These are phyloP conservation scores for Talaromyces nanjingensis DNA, from an alignment of 495 filamentous ascomycete genomes.

Conservation along the genomic window DNA sequence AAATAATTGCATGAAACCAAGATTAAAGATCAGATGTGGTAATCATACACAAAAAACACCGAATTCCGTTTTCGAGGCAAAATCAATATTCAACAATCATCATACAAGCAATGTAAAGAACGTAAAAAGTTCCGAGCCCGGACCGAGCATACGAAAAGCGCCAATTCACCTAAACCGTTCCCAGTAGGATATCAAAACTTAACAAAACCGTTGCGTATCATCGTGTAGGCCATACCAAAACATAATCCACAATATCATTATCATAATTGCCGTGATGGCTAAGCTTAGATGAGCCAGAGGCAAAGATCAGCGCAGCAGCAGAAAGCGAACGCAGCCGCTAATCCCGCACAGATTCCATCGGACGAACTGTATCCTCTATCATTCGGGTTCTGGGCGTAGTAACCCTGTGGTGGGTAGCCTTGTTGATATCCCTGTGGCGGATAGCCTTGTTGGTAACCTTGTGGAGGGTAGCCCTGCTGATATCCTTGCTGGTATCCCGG, in stretches of 20 bases:
- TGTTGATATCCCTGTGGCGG: conserved; percentile 19
- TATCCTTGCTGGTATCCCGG: conserved; percentile 28
- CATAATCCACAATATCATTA: background rate
- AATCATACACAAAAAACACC: background rate
- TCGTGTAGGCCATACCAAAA: background rate
- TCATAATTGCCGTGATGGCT: background rate
- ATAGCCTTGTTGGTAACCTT: conserved; percentile 23
- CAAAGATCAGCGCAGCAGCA: conserved; percentile 49
- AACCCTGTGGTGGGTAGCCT: conserved; percentile 23
- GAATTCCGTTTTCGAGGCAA: background rate
- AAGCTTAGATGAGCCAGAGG: conserved; percentile 29
- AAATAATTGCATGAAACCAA: background rate
- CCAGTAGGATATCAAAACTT: conserved; percentile 6
- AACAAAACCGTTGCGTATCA: background rate
- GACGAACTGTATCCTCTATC: conserved; percentile 20
- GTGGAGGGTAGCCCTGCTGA: conserved; percentile 33
- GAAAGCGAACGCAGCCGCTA: conserved; percentile 42
- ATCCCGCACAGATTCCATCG: conserved; percentile 40
- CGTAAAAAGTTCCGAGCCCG: background rate
- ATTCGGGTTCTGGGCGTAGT: conserved; percentile 27
- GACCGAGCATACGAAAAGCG: background rate
- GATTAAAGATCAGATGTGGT: background rate
- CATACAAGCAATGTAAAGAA: background rate
- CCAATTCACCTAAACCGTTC: background rate
- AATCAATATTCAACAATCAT: background rate